Evolutionary conservation across 2,329 filamentous ascomycete genomes (phyloP).

Genomic region (Fusarium subtropicale): DNA sequence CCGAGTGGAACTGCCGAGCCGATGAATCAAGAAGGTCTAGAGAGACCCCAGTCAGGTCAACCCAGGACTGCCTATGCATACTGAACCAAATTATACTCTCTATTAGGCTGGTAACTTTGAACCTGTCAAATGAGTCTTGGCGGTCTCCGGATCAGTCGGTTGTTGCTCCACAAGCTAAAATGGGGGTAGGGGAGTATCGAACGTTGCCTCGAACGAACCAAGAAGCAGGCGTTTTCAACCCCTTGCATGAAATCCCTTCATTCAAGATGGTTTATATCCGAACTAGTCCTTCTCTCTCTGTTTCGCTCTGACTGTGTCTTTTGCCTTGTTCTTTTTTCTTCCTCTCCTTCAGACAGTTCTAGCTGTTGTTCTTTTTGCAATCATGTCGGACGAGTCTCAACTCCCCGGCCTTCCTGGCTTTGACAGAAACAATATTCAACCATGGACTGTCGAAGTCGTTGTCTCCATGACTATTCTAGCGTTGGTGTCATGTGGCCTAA

Average conservation of each 20-base stretch:
- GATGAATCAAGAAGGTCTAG: background rate
- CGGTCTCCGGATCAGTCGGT: background rate
- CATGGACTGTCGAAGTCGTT: constrained; percentile 57
- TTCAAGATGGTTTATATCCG: background rate
- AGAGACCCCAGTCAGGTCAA: background rate
- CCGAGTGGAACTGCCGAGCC: background rate
- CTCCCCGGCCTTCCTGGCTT: constrained; percentile 43
- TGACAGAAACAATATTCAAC: constrained; percentile 52
- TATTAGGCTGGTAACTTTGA: background rate
- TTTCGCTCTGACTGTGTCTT: background rate
- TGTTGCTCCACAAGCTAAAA: background rate
- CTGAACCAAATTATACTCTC: background rate
- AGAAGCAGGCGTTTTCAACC: background rate
- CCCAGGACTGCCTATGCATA: background rate
- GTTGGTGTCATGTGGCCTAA: constrained; percentile 53
- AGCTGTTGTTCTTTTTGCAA: background rate
- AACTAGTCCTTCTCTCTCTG: background rate
- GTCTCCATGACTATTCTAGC: constrained; percentile 57
- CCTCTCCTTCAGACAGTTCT: background rate
- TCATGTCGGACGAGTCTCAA: constrained; percentile 35
- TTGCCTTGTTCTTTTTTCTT: background rate
- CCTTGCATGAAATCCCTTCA: background rate
- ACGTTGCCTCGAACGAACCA: background rate
- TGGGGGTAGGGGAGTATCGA: background rate
- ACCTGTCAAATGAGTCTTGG: background rate